These are phyloP conservation scores for Castanospermum australe DNA, from an alignment of 306 rosid genomes.

Conservation along the genomic window DNA sequence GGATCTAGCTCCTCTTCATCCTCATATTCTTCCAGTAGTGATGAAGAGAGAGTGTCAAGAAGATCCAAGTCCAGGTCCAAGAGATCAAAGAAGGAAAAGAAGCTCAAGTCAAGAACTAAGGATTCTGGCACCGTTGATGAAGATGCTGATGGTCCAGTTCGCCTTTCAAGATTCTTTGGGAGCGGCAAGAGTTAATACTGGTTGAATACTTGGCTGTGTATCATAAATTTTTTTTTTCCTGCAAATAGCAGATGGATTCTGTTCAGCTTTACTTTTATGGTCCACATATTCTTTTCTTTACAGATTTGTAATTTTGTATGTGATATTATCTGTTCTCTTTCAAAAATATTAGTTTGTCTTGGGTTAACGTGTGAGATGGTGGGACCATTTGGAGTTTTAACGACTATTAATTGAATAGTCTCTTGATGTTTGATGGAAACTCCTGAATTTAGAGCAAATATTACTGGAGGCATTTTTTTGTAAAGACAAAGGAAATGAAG, in stretches of 20 bases:
- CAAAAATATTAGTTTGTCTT: conserved; percentile 8
- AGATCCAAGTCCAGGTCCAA: conserved; percentile 84
- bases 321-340: conserved; percentile 22
- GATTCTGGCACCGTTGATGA: conserved; percentile 48
- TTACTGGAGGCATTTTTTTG: not conserved
- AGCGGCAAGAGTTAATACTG: conserved; percentile 51
- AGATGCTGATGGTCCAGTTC: conserved; percentile 75
- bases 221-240: conserved; percentile 34
- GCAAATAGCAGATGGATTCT: conserved; percentile 37
- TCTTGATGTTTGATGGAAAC: not conserved
- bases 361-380: not conserved
- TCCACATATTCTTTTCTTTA: conserved; percentile 27
- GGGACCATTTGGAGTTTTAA: not conserved
- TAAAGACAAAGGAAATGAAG: too few species aligned
- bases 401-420: not conserved
- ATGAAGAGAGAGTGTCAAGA: conserved; percentile 68
- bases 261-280: conserved; percentile 29
- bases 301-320: conserved; percentile 39
- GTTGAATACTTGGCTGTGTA: conserved; percentile 39
- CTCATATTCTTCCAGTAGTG: conserved; percentile 63
- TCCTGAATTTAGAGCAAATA: not conserved
- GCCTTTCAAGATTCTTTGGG: conserved; percentile 90
- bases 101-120: conserved; percentile 69
- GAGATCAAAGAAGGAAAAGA: conserved; percentile 86
- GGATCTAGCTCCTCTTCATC: conserved; percentile 78